A percentile compares a stretch with the other conserved stretches of the same genome.
These are phyloP conservation scores for Akanthomyces dipterigenus DNA, from an alignment of 2,329 filamentous ascomycete genomes.

Conservation along the genomic window DNA sequence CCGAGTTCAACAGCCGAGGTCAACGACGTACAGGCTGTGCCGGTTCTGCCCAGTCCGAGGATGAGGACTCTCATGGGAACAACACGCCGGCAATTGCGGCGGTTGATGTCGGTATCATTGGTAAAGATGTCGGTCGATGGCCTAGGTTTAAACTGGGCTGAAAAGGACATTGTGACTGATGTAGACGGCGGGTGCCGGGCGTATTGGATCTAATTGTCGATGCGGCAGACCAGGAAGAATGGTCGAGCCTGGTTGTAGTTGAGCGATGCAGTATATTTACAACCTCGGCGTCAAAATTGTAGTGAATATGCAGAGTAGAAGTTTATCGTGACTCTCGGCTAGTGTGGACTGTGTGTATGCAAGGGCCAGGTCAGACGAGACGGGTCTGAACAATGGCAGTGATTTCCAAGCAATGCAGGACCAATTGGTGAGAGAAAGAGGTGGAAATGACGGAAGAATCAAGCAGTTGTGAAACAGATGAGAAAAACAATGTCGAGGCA, in stretches of 20 bases:
- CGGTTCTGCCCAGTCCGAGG: conserved; percentile 62
- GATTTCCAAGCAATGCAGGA: not conserved
- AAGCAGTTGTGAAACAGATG: not conserved
- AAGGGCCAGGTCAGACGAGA: not conserved
- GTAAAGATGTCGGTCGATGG: conserved; percentile 57
- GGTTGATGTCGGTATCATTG: conserved; percentile 60
- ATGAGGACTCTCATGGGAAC: conserved; percentile 69
- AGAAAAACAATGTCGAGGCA: not conserved
- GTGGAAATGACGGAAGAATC: not conserved
- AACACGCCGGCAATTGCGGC: conserved; percentile 55
- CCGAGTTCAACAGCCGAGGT: not conserved
- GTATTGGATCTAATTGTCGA: not conserved
- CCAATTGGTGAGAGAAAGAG: not conserved
- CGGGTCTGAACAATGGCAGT: not conserved
- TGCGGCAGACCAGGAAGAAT: not conserved
- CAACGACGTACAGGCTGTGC: conserved; percentile 55
- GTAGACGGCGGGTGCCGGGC: not conserved
- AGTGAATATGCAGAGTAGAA: not conserved
- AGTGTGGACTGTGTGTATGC: not conserved
- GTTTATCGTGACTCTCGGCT: not conserved
- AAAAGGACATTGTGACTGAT: conserved; percentile 21
- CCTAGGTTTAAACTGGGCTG: conserved; percentile 22
- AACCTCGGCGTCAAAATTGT: not conserved
- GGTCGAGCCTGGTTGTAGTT: no score
- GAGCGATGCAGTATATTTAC: not conserved